phyloP scores from a whole-genome alignment of 1,284 basidiomycete genomes.

The Tilletia walkeri region DNA sequence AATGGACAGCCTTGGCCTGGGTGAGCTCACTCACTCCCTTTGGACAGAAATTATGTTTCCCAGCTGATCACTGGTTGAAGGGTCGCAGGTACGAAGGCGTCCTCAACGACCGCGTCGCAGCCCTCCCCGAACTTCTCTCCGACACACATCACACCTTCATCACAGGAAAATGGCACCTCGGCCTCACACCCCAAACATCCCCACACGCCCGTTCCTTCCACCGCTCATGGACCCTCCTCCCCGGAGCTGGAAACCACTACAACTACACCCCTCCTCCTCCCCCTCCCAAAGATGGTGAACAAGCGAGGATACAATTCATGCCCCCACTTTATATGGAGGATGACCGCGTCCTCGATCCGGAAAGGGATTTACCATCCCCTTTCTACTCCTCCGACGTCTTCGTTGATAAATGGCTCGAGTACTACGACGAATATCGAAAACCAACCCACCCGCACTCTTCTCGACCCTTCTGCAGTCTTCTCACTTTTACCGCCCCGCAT shows the following conservation, averaged over 20 bases:
- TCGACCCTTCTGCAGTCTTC: constrained; percentile 23
- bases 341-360: constrained; percentile 18
- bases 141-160: constrained; percentile 32
- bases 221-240: constrained; percentile 45
- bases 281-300: constrained; percentile 21
- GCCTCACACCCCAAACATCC: constrained; percentile 36
- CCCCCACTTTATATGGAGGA: constrained; percentile 28
- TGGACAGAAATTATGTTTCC: too few species aligned
- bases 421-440: constrained; percentile 15
- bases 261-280: constrained; percentile 34
- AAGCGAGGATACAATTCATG: constrained; percentile 21
- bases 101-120: constrained; percentile 39
- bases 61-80: too few species aligned
- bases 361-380: constrained; percentile 22
- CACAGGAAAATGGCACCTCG: constrained; percentile 54
- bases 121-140: constrained; percentile 49
- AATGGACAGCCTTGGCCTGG: not conserved
- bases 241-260: constrained; percentile 53
- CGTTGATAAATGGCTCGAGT: constrained; percentile 28
- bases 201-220: constrained; percentile 50
- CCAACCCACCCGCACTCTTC: constrained; percentile 14
- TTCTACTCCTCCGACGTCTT: constrained; percentile 38
- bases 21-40: too few species aligned
- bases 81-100: constrained; percentile 38
- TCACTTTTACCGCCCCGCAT: constrained; percentile 38